Conservation (phyloP, 2,329 filamentous ascomycete species). For the Paecilomyces sp. region DNA sequence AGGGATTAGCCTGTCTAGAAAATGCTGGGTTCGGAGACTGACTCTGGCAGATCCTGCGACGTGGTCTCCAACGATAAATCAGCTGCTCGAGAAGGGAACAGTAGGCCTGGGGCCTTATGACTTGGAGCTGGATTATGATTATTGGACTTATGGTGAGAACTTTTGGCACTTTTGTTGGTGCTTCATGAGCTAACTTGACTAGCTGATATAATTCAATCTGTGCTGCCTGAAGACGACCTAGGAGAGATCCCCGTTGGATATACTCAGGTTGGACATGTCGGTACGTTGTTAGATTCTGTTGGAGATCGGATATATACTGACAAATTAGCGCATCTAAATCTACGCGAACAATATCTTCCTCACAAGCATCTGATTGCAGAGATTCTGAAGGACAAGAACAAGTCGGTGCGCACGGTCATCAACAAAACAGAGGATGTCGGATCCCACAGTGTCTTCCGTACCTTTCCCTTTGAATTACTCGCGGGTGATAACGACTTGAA, state of each 20-base stretch:
- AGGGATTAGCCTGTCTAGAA: constrained; percentile 15
- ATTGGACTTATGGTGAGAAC: constrained; percentile 71
- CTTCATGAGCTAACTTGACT: constrained; percentile 1
- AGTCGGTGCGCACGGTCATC: constrained; percentile 76
- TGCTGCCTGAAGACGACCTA: constrained; percentile 72
- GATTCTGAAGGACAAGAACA: constrained; percentile 85
- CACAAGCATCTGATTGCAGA: constrained; percentile 83
- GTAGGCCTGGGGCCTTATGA: constrained; percentile 68
- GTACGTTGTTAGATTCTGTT: constrained; percentile 33
- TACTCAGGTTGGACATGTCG: constrained; percentile 80
- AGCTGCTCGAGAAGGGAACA: constrained; percentile 61
- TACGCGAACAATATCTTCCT: constrained; percentile 71
- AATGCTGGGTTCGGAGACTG: constrained; percentile 1
- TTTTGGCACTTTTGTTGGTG: background rate
- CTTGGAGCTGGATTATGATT: constrained; percentile 70
- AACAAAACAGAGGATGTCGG: constrained; percentile 93
- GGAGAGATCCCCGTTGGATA: constrained; percentile 80
- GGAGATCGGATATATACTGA: constrained; percentile 6
- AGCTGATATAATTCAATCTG: constrained; percentile 76
- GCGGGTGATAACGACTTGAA: constrained; percentile 74
- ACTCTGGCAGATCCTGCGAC: constrained; percentile 56
- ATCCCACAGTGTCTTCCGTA: constrained; percentile 75
- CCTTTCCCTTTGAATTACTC: constrained; percentile 87
- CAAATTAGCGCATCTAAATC: constrained; percentile 72
- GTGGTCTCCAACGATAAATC: constrained; percentile 64